Conservation (phyloP, 768 basidiomycete genomes). For the Auricularia cornea region DNA sequence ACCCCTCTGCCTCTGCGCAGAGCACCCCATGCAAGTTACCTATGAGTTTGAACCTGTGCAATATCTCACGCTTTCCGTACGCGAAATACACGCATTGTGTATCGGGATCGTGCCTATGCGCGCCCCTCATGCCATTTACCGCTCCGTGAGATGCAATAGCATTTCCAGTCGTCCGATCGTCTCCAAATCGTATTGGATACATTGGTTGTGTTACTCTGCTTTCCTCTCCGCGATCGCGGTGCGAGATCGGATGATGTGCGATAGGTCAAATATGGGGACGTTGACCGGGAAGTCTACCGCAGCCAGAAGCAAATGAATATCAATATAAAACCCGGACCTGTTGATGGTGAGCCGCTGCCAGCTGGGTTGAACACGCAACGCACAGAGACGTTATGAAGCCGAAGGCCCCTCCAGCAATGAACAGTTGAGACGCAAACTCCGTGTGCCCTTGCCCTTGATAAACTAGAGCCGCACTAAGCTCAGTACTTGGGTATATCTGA, state of each 20-base stretch:
- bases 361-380: neutral
- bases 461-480: neutral
- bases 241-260: neutral
- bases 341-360: neutral
- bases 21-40: too few relatives aligned
- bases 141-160: too few relatives aligned
- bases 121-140: too few relatives aligned
- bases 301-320: slow-evolving; percentile 5
- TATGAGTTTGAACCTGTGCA: too few relatives aligned
- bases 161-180: too few relatives aligned
- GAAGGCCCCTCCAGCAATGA: slow-evolving; percentile 7
- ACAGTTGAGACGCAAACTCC: slow-evolving; percentile 1
- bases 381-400: slow-evolving; percentile 4
- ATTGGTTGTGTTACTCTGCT: too few relatives aligned
- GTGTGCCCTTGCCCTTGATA: slow-evolving; percentile 4
- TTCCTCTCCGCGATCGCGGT: neutral
- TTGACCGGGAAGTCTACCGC: slow-evolving; percentile 7
- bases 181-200: too few relatives aligned
- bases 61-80: too few relatives aligned
- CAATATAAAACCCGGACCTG: slow-evolving; percentile 6
- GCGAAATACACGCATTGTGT: too few relatives aligned
- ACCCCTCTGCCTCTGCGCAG: too few relatives aligned
- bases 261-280: slow-evolving; percentile 7
- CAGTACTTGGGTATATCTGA: neutral
- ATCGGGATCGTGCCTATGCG: too few relatives aligned